Conservation (phyloP, 257 asterid species). For the Petunia secreta region DNA sequence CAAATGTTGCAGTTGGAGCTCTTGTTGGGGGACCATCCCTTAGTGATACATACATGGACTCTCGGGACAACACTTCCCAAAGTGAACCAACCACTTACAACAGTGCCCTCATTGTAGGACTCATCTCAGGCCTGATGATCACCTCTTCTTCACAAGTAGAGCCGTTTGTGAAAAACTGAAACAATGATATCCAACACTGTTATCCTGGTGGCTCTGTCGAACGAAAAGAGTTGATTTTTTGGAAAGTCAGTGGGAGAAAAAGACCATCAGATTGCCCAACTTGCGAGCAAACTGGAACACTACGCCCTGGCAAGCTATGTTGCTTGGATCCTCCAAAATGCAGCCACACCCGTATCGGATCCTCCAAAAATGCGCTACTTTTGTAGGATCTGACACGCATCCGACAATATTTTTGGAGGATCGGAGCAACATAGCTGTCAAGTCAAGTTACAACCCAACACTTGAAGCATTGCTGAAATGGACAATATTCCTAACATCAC, state of each 20-base stretch:
- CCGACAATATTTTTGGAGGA: no score
- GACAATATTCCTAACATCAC: not conserved
- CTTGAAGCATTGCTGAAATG: not conserved
- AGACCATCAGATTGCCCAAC: no score
- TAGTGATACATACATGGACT: constrained; percentile 53
- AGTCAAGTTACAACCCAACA: no score
- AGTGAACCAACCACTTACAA: constrained; percentile 63
- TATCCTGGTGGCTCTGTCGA: not conserved
- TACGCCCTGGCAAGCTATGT: no score
- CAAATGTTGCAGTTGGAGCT: constrained; percentile 62
- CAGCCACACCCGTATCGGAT: no score
- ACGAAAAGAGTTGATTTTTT: no score
- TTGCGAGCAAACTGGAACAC: no score
- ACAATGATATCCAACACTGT: not conserved
- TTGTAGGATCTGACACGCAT: no score
- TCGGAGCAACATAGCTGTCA: no score
- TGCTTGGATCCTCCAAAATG: no score
- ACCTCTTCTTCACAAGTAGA: constrained; percentile 40
- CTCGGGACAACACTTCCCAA: constrained; percentile 49
- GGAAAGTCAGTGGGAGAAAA: no score
- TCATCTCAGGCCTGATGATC: constrained; percentile 53
- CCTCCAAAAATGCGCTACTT: no score
- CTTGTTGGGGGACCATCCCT: constrained; percentile 67
- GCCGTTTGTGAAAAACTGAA: constrained; percentile 33
- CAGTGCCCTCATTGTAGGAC: constrained; percentile 54